A percentile compares a stretch with the other conserved stretches of the same genome.
Conservation (phyloP, 345 rosid genomes). For the Tarenaya hassleriana region DNA sequence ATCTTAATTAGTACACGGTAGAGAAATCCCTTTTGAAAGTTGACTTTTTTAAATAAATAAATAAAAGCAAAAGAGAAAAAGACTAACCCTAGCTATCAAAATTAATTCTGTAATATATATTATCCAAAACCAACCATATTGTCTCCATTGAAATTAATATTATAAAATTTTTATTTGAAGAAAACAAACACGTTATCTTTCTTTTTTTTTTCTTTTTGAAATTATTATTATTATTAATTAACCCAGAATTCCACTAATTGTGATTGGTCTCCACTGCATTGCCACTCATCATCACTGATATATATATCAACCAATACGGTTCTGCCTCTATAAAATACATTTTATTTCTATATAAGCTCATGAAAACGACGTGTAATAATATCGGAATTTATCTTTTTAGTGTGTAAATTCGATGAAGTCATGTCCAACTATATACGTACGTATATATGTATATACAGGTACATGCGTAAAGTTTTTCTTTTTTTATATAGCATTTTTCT, state of each 20-base stretch:
- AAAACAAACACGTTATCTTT: slow-evolving; percentile 17
- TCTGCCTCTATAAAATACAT: slow-evolving; percentile 19
- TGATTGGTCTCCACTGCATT: slow-evolving; percentile 31
- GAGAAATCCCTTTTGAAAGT: slow-evolving; percentile 23
- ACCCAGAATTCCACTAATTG: slow-evolving; percentile 30
- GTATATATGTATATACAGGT: no score
- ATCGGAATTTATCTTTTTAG: slow-evolving; percentile 4
- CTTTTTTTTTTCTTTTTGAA: background rate
- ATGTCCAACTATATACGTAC: slow-evolving; percentile 3
- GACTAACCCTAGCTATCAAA: no score
- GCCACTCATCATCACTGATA: slow-evolving; percentile 29
- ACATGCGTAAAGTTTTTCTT: background rate
- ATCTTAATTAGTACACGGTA: slow-evolving; percentile 21
- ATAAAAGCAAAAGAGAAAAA: no score
- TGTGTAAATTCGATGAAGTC: slow-evolving; percentile 6
- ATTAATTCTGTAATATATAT: no score
- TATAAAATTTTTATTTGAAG: background rate
- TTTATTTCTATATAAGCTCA: background rate
- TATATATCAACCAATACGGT: slow-evolving; percentile 21
- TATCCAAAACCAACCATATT: slow-evolving; percentile 12
- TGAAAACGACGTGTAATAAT: slow-evolving; percentile 21
- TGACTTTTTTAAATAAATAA: no score
- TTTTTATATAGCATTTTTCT: background rate
- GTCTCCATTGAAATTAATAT: background rate
- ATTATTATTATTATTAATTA: slow-evolving; percentile 23